Base-by-base conservation (phyloP, 73 alveolate species). In the Tetrahymena elliotti region DNA sequence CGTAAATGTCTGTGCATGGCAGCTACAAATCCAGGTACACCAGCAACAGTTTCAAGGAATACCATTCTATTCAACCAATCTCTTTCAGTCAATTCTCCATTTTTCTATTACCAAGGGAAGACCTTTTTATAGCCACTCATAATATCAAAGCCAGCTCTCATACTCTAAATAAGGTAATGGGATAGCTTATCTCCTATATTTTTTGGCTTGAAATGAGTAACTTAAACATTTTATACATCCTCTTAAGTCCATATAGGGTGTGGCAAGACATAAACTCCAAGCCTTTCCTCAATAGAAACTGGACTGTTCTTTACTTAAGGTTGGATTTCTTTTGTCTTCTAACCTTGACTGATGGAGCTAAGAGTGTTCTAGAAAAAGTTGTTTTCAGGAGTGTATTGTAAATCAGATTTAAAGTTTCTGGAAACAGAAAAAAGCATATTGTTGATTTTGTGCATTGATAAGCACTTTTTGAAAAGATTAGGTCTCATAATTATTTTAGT, bases 21-120 rank as follows among this genome's bases (percentile, higher is more conserved):
- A 33, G 98, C 99, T 31, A 97, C 98, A 94, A 97, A 95, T 36
- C 99, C 99, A 38, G 98, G 99, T n/a, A 97, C 99, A 31, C 98
- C 99, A 15, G 99, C 99, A 8, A 97, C 95, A 83, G 99, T 97
- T 95, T 96, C 99, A 40, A 95, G 96, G 97, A 97, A 94, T 83
- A 94, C 84, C 68, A 94, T 93, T 94, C 96, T 88, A 35, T 94
- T 84, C 34, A 94, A 31, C 95, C 95, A 94, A 35, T 40, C 83
- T 92, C 93, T 94, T 88, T 88, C 95, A 40, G 96, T 84, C 52
- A 94, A 68, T 27, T 3, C 38, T 0, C 38, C 96, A 34, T 3
- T 20, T 40, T 94, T 88, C 27, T 41, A 38, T 35, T 94, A 52
- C 84, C 92, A 94, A n/a, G 96, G 96, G 53, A 84, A n/a, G 82